A percentile compares a stretch with the other conserved stretches of the same genome.
Conservation (phyloP, 2,329 filamentous ascomycete species). For the Paracorniculantispora psalliotae region DNA sequence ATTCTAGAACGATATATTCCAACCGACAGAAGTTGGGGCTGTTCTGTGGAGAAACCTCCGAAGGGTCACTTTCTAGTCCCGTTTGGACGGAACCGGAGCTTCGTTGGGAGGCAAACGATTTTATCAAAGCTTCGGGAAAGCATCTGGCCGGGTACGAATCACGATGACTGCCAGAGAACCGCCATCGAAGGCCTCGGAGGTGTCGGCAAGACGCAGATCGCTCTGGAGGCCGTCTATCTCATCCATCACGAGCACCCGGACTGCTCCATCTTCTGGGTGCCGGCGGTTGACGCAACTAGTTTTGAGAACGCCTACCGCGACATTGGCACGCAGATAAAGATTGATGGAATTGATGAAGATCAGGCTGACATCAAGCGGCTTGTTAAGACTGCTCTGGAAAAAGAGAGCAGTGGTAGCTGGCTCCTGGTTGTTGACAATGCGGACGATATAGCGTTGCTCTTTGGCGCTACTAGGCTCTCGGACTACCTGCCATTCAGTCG, state of each 20-base stretch:
- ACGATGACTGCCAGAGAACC: slow-evolving; percentile 21
- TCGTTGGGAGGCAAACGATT: slow-evolving; percentile 21
- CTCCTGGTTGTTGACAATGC: slow-evolving; percentile 42
- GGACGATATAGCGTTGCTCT: slow-evolving; percentile 32
- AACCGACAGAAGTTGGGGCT: no score
- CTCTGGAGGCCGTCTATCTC: slow-evolving; percentile 29
- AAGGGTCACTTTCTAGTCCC: slow-evolving; percentile 16
- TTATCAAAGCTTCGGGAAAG: slow-evolving; percentile 16
- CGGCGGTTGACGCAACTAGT: slow-evolving; percentile 21
- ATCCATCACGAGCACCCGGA: slow-evolving; percentile 21
- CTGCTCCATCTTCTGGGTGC: slow-evolving; percentile 39
- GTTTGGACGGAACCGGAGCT: slow-evolving; percentile 22
- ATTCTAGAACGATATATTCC: no score
- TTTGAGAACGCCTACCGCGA: slow-evolving; percentile 32
- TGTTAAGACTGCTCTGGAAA: slow-evolving; percentile 31
- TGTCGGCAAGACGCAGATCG: slow-evolving; percentile 36
- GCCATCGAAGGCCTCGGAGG: slow-evolving; percentile 29
- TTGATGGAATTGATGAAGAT: slow-evolving; percentile 27
- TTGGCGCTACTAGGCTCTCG: slow-evolving; percentile 14
- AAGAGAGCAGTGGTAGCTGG: slow-evolving; percentile 29
- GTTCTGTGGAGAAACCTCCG: no score
- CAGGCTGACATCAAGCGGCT: slow-evolving; percentile 31
- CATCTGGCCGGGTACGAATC: slow-evolving; percentile 5
- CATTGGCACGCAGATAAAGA: slow-evolving; percentile 26
- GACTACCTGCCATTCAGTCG: slow-evolving; percentile 15